These are phyloP conservation scores for Amanita exitialis DNA, from an alignment of 768 basidiomycete genomes.

Conservation along the genomic window DNA sequence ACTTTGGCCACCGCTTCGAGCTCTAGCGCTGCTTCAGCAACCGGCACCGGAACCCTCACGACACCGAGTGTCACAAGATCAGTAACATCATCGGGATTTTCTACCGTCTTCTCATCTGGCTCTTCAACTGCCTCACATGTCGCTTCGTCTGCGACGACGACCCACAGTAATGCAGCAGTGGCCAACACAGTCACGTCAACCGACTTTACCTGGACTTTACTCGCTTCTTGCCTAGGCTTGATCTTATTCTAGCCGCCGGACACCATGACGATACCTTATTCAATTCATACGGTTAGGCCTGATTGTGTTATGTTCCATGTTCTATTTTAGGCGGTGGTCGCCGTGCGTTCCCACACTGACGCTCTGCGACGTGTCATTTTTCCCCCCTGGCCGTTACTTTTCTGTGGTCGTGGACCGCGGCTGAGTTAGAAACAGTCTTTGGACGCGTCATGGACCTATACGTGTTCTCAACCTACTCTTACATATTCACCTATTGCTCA, in stretches of 20 bases:
- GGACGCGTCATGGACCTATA: neutral
- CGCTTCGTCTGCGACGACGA: neutral
- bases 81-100: conserved; percentile 1
- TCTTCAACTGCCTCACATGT: neutral
- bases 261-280: conserved; percentile 2
- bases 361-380: neutral
- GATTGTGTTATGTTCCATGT: too few relatives aligned
- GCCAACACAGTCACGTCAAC: neutral
- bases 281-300: neutral
- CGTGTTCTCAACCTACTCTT: neutral
- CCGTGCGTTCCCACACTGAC: too few relatives aligned
- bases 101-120: neutral
- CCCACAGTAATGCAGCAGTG: neutral
- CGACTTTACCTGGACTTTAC: neutral
- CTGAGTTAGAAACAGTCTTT: neutral
- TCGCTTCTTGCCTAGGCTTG: neutral
- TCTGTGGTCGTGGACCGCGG: neutral
- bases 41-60: too few relatives aligned
- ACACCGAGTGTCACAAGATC: too few relatives aligned
- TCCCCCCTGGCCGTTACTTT: neutral
- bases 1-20: too few relatives aligned
- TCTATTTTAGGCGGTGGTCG: too few relatives aligned
- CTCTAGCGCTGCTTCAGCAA: too few relatives aligned
- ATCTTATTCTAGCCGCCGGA: neutral
- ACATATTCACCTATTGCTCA: neutral